These are phyloP conservation scores for Carnegiea gigantea DNA, from an alignment of 179 eudicot genomes.

Conservation along the genomic window DNA sequence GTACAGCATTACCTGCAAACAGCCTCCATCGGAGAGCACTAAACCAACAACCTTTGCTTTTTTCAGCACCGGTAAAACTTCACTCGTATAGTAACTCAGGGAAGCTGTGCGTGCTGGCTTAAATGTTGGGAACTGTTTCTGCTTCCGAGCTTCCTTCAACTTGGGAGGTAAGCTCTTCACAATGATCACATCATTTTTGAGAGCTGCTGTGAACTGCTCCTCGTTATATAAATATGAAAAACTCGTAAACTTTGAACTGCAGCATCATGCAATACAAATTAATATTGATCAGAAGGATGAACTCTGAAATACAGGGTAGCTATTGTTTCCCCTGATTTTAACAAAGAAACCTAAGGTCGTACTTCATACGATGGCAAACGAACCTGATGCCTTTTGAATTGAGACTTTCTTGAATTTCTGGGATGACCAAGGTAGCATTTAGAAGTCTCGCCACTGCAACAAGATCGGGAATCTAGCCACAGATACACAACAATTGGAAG, in stretches of 20 bases:
- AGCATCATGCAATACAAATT: conserved; percentile 18
- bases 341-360: conserved; percentile 14
- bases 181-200: conserved; percentile 67
- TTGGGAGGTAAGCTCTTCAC: conserved; percentile 64
- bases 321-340: conserved; percentile 6
- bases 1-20: conserved; percentile 63
- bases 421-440: conserved; percentile 95
- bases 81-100: conserved; percentile 56
- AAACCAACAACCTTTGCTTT: conserved; percentile 76
- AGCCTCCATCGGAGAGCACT: conserved; percentile 77
- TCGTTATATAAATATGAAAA: conserved; percentile 88
- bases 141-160: conserved; percentile 68
- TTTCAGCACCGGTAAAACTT: conserved; percentile 70
- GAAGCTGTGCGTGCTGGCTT: conserved; percentile 66
- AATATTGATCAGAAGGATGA: conserved; percentile 18
- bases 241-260: conserved; percentile 81
- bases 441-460: conserved; percentile 84
- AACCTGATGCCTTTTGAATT: conserved; percentile 88
- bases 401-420: conserved; percentile 85
- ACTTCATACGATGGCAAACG: conserved; percentile 7
- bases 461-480: conserved; percentile 85
- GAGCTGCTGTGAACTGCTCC: conserved; percentile 70
- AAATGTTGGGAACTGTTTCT: conserved; percentile 62
- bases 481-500: conserved; percentile 13
- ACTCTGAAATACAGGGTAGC: background rate